A percentile compares a stretch with the other conserved stretches of the same genome.
Conservation (phyloP, 1,139 yeast species). For the Eremothecium gossypii region DNA sequence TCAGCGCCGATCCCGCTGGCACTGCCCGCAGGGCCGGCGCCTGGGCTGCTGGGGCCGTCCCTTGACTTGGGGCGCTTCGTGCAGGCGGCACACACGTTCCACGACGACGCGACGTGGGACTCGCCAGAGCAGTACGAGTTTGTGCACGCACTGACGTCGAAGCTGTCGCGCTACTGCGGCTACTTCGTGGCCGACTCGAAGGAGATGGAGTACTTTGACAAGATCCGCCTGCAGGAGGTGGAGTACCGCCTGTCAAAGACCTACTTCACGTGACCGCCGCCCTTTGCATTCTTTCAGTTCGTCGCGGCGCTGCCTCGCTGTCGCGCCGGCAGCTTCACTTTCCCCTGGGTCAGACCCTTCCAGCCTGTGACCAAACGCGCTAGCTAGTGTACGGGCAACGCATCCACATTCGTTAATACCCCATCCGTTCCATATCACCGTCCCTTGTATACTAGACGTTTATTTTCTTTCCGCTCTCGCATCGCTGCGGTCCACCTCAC, state of each 20-base stretch:
- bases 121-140: slow-evolving; percentile 10
- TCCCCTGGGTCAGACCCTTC: too few species aligned
- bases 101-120: slow-evolving; percentile 1
- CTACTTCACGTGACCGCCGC: slow-evolving; percentile 12
- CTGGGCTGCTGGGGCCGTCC: slow-evolving; percentile 5
- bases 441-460: too few species aligned
- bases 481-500: too few species aligned
- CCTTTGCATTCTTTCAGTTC: neutral
- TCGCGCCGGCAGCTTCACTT: too few species aligned
- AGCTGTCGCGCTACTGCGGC: slow-evolving; percentile 20
- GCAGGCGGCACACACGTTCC: slow-evolving; percentile 8
- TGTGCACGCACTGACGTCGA: slow-evolving; percentile 13
- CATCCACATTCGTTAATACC: too few species aligned
- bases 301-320: too few species aligned
- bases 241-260: slow-evolving; percentile 28
- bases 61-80: slow-evolving; percentile 7
- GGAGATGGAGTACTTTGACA: slow-evolving; percentile 25
- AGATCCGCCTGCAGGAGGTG: slow-evolving; percentile 28
- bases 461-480: too few species aligned
- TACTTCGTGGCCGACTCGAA: slow-evolving; percentile 17
- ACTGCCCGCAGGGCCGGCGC: neutral
- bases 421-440: too few species aligned
- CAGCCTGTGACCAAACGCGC: too few species aligned
- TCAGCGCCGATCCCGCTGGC: slow-evolving; percentile 3
- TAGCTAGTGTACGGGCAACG: too few species aligned